These are phyloP conservation scores for Trichoderma guizhouense DNA, from an alignment of 2,329 filamentous ascomycete species.

Conservation along the genomic window DNA sequence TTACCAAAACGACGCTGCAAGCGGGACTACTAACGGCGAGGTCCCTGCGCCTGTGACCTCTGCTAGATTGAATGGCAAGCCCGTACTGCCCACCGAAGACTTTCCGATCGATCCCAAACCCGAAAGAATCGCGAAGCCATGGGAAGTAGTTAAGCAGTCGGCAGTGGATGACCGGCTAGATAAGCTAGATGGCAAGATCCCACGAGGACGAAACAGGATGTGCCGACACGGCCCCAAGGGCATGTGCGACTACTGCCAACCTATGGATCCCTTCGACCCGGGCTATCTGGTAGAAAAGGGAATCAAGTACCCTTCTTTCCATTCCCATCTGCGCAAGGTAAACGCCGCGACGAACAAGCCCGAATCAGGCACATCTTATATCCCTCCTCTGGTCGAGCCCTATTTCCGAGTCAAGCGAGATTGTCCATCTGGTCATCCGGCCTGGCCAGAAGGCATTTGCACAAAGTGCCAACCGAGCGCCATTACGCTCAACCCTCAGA, in stretches of 20 bases:
- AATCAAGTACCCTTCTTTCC: conserved; percentile 98
- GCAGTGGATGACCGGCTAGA: conserved; percentile 83
- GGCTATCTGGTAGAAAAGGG: conserved; percentile 90
- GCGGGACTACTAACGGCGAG: conserved; percentile 35
- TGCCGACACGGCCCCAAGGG: conserved; percentile 94
- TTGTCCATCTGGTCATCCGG: conserved; percentile 88
- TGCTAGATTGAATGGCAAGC: conserved; percentile 74
- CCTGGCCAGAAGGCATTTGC: conserved; percentile 95
- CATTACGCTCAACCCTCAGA: conserved; percentile 89
- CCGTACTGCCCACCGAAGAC: conserved; percentile 66
- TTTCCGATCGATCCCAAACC: conserved; percentile 70
- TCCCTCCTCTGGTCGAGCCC: conserved; percentile 89
- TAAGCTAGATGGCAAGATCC: conserved; percentile 84
- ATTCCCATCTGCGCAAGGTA: conserved; percentile 89
- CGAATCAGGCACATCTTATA: conserved; percentile 89
- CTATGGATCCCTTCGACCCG: conserved; percentile 88
- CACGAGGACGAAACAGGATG: conserved; percentile 77
- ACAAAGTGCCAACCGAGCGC: conserved; percentile 97
- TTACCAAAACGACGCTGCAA: conserved; percentile 60
- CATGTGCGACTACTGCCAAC: conserved; percentile 99
- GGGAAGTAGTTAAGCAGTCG: conserved; percentile 89
- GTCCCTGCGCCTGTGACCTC: conserved; percentile 43
- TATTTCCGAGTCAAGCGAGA: conserved; percentile 85
- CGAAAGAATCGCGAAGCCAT: conserved; percentile 46
- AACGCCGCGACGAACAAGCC: conserved; percentile 96